phyloP scores from a whole-genome alignment of 2,329 filamentous ascomycete genomes.

The Colletotrichum horii region DNA sequence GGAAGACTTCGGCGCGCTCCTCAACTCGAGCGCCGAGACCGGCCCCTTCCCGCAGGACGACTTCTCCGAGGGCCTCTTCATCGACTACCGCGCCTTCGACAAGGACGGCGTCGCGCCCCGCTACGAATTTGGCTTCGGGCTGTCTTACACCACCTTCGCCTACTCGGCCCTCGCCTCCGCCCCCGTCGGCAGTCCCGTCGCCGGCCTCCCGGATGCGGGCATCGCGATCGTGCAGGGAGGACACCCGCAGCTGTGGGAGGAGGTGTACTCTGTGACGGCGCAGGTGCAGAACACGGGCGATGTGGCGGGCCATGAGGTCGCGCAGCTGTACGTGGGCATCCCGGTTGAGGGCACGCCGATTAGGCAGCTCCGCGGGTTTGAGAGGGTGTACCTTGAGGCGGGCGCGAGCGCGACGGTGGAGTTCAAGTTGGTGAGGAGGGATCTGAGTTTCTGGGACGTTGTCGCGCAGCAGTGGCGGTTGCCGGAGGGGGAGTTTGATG shows the following conservation, averaged over 20 bases:
- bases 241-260: slow-evolving; percentile 49
- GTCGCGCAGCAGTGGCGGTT: slow-evolving; percentile 54
- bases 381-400: slow-evolving; percentile 47
- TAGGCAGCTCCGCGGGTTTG: slow-evolving; percentile 48
- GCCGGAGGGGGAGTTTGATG: slow-evolving; percentile 33
- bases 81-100: slow-evolving; percentile 86
- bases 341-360: slow-evolving; percentile 37
- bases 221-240: slow-evolving; percentile 46
- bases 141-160: slow-evolving; percentile 75
- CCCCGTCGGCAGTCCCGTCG: slow-evolving; percentile 57
- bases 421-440: slow-evolving; percentile 49
- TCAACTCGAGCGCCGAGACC: slow-evolving; percentile 54
- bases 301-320: slow-evolving; percentile 67
- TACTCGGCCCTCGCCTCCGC: slow-evolving; percentile 56
- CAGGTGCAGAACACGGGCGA: slow-evolving; percentile 70
- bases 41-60: slow-evolving; percentile 68
- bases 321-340: slow-evolving; percentile 59
- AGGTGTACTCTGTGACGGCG: slow-evolving; percentile 55
- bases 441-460: slow-evolving; percentile 57
- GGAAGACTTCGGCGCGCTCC: slow-evolving; percentile 72
- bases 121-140: slow-evolving; percentile 80
- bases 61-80: slow-evolving; percentile 76
- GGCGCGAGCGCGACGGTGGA: slow-evolving; percentile 41
- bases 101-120: slow-evolving; percentile 70
- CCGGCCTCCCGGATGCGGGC: slow-evolving; percentile 43